These are phyloP conservation scores for Penicillium sp. DNA, from an alignment of 2,329 filamentous ascomycete genomes.

Conservation along the genomic window DNA sequence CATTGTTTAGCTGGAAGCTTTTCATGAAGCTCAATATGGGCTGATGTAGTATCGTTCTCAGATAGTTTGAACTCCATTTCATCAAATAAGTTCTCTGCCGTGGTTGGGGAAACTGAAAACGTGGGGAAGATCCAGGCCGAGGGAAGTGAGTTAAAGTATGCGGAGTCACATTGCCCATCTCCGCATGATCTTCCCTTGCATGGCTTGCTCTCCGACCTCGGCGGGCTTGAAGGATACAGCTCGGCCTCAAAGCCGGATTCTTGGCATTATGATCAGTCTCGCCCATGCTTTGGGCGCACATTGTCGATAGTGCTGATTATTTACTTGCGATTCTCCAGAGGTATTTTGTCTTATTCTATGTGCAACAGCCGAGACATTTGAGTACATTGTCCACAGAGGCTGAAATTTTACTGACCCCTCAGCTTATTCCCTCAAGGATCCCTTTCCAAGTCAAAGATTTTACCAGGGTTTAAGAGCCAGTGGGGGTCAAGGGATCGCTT, in stretches of 20 bases:
- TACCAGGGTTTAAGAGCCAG: conserved; percentile 90
- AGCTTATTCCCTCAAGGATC: conserved; percentile 8
- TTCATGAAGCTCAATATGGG: not conserved
- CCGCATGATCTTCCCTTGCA: not conserved
- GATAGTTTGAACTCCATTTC: not conserved
- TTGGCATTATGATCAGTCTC: not conserved
- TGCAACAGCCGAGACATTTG: not conserved
- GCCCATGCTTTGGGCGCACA: not conserved
- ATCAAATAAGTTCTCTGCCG: not conserved
- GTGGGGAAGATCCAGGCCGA: not conserved
- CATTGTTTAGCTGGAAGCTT: not conserved
- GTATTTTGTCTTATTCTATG: not conserved
- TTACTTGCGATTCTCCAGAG: not conserved
- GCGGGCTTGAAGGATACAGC: not conserved
- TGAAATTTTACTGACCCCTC: not conserved
- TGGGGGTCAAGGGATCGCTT: conserved; percentile 80
- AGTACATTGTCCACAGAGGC: not conserved
- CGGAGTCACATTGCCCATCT: not conserved
- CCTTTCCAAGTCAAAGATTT: conserved; percentile 71
- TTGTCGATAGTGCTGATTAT: not conserved
- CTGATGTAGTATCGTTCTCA: not conserved
- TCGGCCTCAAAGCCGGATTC: not conserved
- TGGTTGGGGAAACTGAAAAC: not conserved
- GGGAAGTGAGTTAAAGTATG: not conserved
- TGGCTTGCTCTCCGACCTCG: not conserved